Evolutionary conservation across 2,329 filamentous ascomycete species (phyloP).

Genomic region (Venturia aucupariae): DNA sequence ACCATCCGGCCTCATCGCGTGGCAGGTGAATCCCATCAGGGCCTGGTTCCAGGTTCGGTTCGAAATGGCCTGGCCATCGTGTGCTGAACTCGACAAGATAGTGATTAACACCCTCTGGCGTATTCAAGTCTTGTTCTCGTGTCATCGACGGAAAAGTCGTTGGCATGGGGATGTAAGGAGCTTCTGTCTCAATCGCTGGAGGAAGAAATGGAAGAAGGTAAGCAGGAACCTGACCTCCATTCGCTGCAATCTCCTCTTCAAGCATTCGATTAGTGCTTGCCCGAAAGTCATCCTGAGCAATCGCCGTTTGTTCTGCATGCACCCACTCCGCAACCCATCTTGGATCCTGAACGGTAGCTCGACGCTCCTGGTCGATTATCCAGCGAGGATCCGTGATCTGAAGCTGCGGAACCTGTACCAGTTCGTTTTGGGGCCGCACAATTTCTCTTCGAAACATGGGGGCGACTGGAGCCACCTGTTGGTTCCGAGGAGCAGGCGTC

Average conservation of each 20-base stretch:
- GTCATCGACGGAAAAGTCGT: background rate
- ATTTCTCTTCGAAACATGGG: background rate
- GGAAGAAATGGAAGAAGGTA: background rate
- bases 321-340: background rate
- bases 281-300: background rate
- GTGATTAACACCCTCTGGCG: background rate
- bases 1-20: background rate
- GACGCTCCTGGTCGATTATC: background rate
- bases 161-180: background rate
- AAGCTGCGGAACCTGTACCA: background rate
- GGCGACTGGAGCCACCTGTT: background rate
- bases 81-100: background rate
- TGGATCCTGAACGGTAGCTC: background rate
- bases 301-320: background rate
- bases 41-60: background rate
- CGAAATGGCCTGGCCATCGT: background rate
- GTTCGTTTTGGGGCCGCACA: background rate
- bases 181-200: background rate
- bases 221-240: background rate
- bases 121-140: background rate
- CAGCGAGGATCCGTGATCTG: background rate
- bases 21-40: too few species aligned
- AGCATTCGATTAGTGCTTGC: background rate
- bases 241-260: background rate
- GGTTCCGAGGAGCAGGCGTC: background rate